Percentiles rank a stretch among this genome's conserved stretches.
These are phyloP conservation scores for Cryptococcus sp. DNA, from an alignment of 1,284 basidiomycete genomes.

Conservation along the genomic window DNA sequence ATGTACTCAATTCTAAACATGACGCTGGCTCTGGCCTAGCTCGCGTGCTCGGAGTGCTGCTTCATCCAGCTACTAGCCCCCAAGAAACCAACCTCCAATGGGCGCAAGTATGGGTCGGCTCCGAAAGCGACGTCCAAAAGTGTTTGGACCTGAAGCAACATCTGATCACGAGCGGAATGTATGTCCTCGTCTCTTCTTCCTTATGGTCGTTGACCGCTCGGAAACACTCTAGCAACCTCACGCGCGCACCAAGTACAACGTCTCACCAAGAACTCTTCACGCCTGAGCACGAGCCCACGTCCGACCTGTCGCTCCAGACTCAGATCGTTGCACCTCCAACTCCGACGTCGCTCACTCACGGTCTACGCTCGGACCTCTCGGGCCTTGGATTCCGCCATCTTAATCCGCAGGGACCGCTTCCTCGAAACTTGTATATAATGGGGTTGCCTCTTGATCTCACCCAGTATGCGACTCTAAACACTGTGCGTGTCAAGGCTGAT, in stretches of 20 bases:
- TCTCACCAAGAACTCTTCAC: conserved; percentile 1
- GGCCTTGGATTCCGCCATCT: conserved; percentile 21
- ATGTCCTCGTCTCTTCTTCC: conserved; percentile 10
- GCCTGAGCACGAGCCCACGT: neutral
- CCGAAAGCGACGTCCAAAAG: conserved; percentile 32
- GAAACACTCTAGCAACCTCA: conserved; percentile 13
- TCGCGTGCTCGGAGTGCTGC: conserved; percentile 30
- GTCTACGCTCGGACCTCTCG: conserved; percentile 11
- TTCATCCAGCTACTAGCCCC: conserved; percentile 21
- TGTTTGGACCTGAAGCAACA: conserved; percentile 33
- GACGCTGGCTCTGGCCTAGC: conserved; percentile 14
- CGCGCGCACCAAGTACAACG: conserved; percentile 4
- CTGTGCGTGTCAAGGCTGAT: conserved; percentile 3
- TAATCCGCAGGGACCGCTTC: conserved; percentile 23
- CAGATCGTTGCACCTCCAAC: conserved; percentile 9
- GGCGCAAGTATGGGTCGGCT: conserved; percentile 41
- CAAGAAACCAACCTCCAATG: conserved; percentile 25
- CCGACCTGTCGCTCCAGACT: neutral
- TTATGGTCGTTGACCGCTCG: neutral
- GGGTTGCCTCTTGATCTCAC: conserved; percentile 45
- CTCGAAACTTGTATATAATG: conserved; percentile 48
- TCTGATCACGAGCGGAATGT: conserved; percentile 39
- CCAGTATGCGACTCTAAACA: conserved; percentile 27
- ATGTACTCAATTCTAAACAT: neutral
- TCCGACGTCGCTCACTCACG: conserved; percentile 7